phyloP scores from a whole-genome alignment of 1,284 basidiomycete genomes.

The Exsudoporus floridanus region DNA sequence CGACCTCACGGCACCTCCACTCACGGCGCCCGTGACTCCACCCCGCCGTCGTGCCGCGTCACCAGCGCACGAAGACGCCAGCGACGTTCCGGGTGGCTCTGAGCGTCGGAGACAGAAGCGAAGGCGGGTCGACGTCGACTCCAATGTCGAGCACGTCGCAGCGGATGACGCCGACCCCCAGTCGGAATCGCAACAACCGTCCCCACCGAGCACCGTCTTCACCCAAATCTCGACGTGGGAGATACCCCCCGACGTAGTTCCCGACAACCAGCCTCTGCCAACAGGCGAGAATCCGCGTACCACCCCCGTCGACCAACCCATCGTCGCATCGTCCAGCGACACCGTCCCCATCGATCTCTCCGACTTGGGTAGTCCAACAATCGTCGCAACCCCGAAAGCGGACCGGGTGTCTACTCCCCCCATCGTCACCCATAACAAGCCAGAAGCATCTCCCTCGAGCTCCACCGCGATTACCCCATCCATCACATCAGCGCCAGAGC shows the following conservation, averaged over 20 bases:
- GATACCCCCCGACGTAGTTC: conserved; percentile 12
- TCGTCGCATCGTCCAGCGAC: background rate
- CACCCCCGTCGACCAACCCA: background rate
- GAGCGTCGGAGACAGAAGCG: conserved; percentile 22
- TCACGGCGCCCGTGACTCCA: background rate
- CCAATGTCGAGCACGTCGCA: background rate
- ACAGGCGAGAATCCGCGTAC: background rate
- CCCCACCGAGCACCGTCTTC: background rate
- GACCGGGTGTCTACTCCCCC: background rate
- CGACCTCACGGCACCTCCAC: conserved; percentile 11
- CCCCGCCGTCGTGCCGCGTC: conserved; percentile 5
- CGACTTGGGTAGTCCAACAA: conserved; percentile 1
- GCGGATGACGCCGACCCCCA: background rate
- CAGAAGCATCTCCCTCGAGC: background rate
- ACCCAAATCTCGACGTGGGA: conserved; percentile 25
- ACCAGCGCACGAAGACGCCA: background rate
- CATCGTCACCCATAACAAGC: background rate
- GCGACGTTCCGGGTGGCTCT: background rate
- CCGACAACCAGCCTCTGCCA: background rate
- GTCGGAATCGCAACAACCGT: background rate
- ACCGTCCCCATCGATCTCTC: conserved; percentile 2
- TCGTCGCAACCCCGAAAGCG: background rate
- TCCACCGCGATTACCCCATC: background rate
- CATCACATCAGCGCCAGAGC: conserved; percentile 37
- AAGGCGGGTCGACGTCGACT: conserved; percentile 9